These are phyloP conservation scores for Linnemannia hyalina DNA, from an alignment of 192 early-diverging fungal genomes.

Conservation along the genomic window DNA sequence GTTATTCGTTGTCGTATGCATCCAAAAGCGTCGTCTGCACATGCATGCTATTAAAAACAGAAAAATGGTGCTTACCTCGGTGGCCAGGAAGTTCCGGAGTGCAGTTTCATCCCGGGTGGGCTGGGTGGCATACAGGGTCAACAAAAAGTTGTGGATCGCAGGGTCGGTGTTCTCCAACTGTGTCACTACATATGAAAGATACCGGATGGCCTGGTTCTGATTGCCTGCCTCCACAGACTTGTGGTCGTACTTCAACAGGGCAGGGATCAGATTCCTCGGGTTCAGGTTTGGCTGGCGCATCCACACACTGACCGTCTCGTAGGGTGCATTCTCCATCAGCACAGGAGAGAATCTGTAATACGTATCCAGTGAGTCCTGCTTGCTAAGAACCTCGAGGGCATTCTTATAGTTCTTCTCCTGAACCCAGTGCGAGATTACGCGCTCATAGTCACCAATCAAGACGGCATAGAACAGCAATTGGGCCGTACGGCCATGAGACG, in stretches of 20 bases:
- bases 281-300: slow-evolving; percentile 88
- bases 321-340: slow-evolving; percentile 88
- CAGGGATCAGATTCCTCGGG: slow-evolving; percentile 87
- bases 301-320: slow-evolving; percentile 88
- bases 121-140: slow-evolving; percentile 81
- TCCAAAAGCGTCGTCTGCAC: not conserved
- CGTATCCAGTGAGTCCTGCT: slow-evolving; percentile 84
- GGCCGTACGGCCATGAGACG: slow-evolving; percentile 86
- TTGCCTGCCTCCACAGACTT: slow-evolving; percentile 35
- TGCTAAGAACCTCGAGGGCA: slow-evolving; percentile 83
- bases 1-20: no score
- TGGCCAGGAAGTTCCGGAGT: slow-evolving; percentile 82
- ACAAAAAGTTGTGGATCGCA: slow-evolving; percentile 93
- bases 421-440: slow-evolving; percentile 88
- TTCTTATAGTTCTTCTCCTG: slow-evolving; percentile 79
- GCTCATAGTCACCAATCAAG: slow-evolving; percentile 88
- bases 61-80: slow-evolving; percentile 62
- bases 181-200: slow-evolving; percentile 86
- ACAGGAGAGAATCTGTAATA: slow-evolving; percentile 92
- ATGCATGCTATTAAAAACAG: not conserved
- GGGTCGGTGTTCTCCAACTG: slow-evolving; percentile 85
- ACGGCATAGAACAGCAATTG: slow-evolving; percentile 88
- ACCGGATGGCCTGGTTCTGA: slow-evolving; percentile 90
- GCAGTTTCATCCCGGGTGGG: slow-evolving; percentile 75
- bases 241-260: slow-evolving; percentile 87